Conservation (phyloP, 2,329 filamentous ascomycete species). For the Fusarium annulatum region DNA sequence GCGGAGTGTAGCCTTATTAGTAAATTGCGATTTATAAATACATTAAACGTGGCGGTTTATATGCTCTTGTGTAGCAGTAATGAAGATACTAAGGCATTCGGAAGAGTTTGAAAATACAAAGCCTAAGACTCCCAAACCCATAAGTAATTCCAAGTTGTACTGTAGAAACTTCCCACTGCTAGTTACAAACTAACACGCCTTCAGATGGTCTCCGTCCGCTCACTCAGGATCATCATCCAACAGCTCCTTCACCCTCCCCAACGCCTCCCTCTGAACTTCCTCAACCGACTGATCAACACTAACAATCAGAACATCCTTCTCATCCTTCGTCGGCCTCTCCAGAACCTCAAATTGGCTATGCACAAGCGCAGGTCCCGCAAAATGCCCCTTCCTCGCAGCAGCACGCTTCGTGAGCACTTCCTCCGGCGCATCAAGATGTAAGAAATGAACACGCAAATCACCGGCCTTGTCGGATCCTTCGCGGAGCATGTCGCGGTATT, state of each 20-base stretch:
- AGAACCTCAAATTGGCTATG: slow-evolving; percentile 24
- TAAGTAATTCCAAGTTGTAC: rapidly evolving
- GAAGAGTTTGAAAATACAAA: background rate
- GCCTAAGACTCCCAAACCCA: background rate
- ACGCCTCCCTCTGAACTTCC: slow-evolving; percentile 19
- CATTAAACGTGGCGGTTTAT: rapidly evolving
- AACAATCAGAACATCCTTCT: slow-evolving; percentile 15
- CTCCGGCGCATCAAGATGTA: slow-evolving; percentile 28
- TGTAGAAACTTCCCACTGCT: rapidly evolving
- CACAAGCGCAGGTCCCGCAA: slow-evolving; percentile 8
- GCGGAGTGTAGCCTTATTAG: rapidly evolving
- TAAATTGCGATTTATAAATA: no score
- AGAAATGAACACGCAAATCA: slow-evolving; percentile 20
- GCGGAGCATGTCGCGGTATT: slow-evolving; percentile 22
- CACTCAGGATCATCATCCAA: slow-evolving; percentile 12
- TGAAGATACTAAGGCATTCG: no score
- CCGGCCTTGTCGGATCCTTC: slow-evolving; percentile 21
- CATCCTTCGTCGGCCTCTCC: slow-evolving; percentile 4
- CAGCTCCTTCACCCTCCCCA: slow-evolving; percentile 2
- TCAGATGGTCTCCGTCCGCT: background rate
- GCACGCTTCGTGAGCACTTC: slow-evolving; percentile 18
- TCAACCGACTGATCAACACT: slow-evolving; percentile 22
- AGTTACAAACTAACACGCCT: background rate
- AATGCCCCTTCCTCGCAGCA: slow-evolving; percentile 17
- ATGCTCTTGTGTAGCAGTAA: background rate